These are phyloP conservation scores for Falciphora oryzae DNA, from an alignment of 2,329 filamentous ascomycete genomes.

Conservation along the genomic window DNA sequence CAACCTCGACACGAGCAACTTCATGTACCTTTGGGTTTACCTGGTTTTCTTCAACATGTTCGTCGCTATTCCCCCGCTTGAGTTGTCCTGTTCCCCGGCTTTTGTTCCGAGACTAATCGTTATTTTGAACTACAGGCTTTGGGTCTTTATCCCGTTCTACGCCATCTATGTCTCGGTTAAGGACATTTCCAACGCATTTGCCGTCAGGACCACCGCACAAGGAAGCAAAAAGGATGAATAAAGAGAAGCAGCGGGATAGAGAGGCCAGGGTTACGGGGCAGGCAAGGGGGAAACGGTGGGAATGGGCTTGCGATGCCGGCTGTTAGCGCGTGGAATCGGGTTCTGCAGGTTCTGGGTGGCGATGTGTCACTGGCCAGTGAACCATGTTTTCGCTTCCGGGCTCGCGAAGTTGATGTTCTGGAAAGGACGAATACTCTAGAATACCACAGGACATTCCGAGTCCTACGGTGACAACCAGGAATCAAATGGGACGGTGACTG, in stretches of 20 bases:
- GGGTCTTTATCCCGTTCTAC: slow-evolving; percentile 60
- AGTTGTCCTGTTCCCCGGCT: not conserved
- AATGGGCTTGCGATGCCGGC: too few species aligned
- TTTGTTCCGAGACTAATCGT: not conserved
- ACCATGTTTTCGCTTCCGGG: too few species aligned
- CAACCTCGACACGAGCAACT: slow-evolving; percentile 60
- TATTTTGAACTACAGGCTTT: slow-evolving; percentile 30
- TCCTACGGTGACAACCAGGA: too few species aligned
- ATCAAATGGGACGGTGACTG: too few species aligned
- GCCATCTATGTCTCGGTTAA: slow-evolving; percentile 47
- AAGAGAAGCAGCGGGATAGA: not conserved
- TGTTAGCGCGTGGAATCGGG: too few species aligned
- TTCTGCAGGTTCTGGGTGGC: too few species aligned
- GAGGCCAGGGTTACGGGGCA: not conserved
- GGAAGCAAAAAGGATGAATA: slow-evolving; percentile 13
- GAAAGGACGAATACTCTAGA: too few species aligned
- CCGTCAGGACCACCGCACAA: slow-evolving; percentile 27
- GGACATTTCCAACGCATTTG: slow-evolving; percentile 52
- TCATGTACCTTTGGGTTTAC: slow-evolving; percentile 64
- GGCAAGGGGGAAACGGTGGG: too few species aligned
- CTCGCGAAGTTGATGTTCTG: too few species aligned
- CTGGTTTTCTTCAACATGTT: slow-evolving; percentile 60
- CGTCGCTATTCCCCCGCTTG: not conserved
- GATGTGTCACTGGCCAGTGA: too few species aligned
- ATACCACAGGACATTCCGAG: too few species aligned